Base-by-base conservation (phyloP, 176 grass and related monocot genomes). In the Oryza coarctata region DNA sequence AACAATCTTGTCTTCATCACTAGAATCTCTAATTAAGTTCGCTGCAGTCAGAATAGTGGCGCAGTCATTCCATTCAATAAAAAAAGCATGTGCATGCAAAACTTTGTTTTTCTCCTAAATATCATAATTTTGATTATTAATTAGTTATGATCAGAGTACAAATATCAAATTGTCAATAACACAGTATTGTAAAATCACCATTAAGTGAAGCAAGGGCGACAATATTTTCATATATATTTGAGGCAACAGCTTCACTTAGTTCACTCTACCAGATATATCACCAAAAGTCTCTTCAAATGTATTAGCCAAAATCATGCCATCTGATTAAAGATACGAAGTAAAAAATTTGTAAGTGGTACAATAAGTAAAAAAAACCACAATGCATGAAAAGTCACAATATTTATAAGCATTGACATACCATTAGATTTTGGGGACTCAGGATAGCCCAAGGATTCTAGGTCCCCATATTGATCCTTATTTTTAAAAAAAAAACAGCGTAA, bases 241-340 rank as follows among this genome's bases (percentile, higher is more conserved):
- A n/a, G 10, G 62, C 18, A 33, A 33, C 39, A 31, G 9, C 22
- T 79, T 66, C 11, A 66, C 62, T 65, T 22, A 78, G 39, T 33
- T 78, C 62, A 45, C 17, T 49, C 76, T n/a, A 49, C 61, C 27
- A 49, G 1, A 79, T 47, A 23, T 12, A 20, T 78, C 38, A 26
- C 75, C 75, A 1, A 78, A 78, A 78, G 60, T 3, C 2, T 78
- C 75, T 65, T 78, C 75, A 65, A 78, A 78, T 66, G 28, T 79
- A 47, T 45, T 23, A 66, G 3, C 39, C 28, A 79, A 65, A 47
- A 79, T 13, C 28, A 65, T 32, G 27, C 17, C 76, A 66, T 33
- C 76, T 79, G 61, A 17, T 47, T 79, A 18, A 66, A 79, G 22
- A 39, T 27, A 78, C 35, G 44, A 29, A 18, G 39, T 65, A 62